These are phyloP conservation scores for Huntiella savannae DNA, from an alignment of 2,329 filamentous ascomycete genomes.

Conservation along the genomic window DNA sequence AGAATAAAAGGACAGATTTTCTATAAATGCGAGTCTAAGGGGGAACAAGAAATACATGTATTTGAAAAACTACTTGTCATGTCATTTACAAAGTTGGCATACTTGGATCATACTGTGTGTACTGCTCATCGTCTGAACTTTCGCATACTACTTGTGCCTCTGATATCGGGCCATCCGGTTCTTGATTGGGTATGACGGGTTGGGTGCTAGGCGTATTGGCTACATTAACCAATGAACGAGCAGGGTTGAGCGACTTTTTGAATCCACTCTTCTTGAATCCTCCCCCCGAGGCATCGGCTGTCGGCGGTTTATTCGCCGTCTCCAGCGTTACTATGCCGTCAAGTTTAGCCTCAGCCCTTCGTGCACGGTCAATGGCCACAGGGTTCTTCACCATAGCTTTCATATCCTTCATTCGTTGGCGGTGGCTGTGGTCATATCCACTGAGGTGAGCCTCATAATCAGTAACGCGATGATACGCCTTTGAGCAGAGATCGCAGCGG, in stretches of 20 bases:
- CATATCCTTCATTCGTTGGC: constrained; percentile 76
- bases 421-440: constrained; percentile 90
- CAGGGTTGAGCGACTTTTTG: constrained; percentile 51
- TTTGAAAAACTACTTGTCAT: background rate
- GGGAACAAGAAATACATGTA: background rate
- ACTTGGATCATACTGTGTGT: constrained; percentile 46
- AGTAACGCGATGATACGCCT: constrained; percentile 87
- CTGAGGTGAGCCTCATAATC: constrained; percentile 90
- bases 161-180: background rate
- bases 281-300: constrained; percentile 15
- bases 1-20: background rate
- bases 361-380: constrained; percentile 41
- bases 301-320: constrained; percentile 19
- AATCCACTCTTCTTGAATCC: constrained; percentile 51
- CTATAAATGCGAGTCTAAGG: background rate
- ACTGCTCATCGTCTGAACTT: constrained; percentile 46
- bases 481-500: constrained; percentile 74
- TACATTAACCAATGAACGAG: too few species aligned
- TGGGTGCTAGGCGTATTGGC: too few species aligned
- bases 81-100: constrained; percentile 29
- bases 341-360: constrained; percentile 52
- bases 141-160: background rate
- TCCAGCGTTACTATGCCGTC: constrained; percentile 52
- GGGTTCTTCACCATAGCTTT: constrained; percentile 64
- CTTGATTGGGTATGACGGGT: background rate